Evolutionary conservation across 2,329 filamentous ascomycete species (phyloP).

Genomic region (Aspergillus sp.): DNA sequence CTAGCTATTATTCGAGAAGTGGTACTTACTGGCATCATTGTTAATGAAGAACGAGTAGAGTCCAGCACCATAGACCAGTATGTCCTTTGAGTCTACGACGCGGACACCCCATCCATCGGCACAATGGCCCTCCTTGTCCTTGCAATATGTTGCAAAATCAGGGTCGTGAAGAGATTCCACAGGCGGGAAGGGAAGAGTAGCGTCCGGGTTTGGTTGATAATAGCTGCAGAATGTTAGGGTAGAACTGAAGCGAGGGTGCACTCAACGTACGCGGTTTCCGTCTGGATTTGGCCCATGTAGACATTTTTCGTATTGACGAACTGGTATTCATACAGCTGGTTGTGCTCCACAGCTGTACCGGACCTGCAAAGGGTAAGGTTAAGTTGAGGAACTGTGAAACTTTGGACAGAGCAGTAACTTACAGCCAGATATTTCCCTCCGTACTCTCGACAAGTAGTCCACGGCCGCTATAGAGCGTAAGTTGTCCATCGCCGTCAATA

Average conservation of each 20-base stretch:
- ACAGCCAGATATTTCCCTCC: slow-evolving; percentile 37
- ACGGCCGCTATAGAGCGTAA: slow-evolving; percentile 54
- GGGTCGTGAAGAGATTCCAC: slow-evolving; percentile 37
- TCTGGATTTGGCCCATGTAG: slow-evolving; percentile 37
- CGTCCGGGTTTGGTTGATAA: slow-evolving; percentile 38
- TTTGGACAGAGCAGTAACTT: slow-evolving; percentile 16
- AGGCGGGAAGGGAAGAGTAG: slow-evolving; percentile 30
- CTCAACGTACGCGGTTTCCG: slow-evolving; percentile 42
- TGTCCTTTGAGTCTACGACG: slow-evolving; percentile 43
- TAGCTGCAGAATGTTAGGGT: slow-evolving; percentile 22
- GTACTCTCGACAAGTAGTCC: slow-evolving; percentile 51
- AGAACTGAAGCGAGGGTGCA: too few relatives aligned
- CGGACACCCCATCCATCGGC: slow-evolving; percentile 48
- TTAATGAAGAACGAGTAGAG: slow-evolving; percentile 57
- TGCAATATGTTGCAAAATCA: slow-evolving; percentile 28
- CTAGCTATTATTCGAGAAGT: neutral
- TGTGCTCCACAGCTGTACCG: slow-evolving; percentile 48
- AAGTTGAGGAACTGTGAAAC: neutral
- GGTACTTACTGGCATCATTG: slow-evolving; percentile 42
- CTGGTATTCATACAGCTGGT: slow-evolving; percentile 50
- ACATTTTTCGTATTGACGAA: slow-evolving; percentile 37
- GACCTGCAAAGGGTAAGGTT: slow-evolving; percentile 18
- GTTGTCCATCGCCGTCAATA: slow-evolving; percentile 40
- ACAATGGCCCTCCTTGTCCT: slow-evolving; percentile 32
- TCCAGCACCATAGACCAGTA: slow-evolving; percentile 52